These are phyloP conservation scores for Herpotrichia juniperi DNA, from an alignment of 2,329 filamentous ascomycete genomes.

Conservation along the genomic window DNA sequence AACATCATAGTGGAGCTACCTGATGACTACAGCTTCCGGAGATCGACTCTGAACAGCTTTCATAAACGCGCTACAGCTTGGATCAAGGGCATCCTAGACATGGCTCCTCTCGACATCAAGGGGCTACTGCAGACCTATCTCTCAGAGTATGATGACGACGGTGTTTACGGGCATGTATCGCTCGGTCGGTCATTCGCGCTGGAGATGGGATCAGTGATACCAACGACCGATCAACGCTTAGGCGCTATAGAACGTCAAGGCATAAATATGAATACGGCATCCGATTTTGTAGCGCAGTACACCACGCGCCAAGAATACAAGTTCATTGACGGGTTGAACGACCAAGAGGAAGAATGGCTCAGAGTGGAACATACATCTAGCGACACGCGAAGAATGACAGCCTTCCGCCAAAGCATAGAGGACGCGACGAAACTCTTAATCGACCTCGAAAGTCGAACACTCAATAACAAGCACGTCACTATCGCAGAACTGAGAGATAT, in stretches of 20 bases:
- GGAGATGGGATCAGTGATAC: slow-evolving; percentile 88
- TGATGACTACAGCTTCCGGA: slow-evolving; percentile 85
- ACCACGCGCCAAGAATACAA: slow-evolving; percentile 96
- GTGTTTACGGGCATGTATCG: slow-evolving; percentile 87
- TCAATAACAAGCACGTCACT: slow-evolving; percentile 71
- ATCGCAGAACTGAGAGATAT: slow-evolving; percentile 79
- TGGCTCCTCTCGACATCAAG: slow-evolving; percentile 92
- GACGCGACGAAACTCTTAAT: slow-evolving; percentile 66
- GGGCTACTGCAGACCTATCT: slow-evolving; percentile 92
- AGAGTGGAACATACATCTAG: slow-evolving; percentile 51
- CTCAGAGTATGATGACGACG: slow-evolving; percentile 92
- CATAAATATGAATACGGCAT: slow-evolving; percentile 84
- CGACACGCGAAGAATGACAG: slow-evolving; percentile 18
- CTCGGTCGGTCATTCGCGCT: slow-evolving; percentile 92
- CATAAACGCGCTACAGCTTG: slow-evolving; percentile 78
- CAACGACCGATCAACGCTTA: slow-evolving; percentile 83
- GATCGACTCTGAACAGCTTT: slow-evolving; percentile 77
- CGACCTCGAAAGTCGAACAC: slow-evolving; percentile 73
- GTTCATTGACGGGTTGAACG: slow-evolving; percentile 77
- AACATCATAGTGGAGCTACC: slow-evolving; percentile 88
- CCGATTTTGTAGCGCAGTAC: slow-evolving; percentile 96
- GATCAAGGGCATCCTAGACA: slow-evolving; percentile 79
- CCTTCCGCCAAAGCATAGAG: slow-evolving; percentile 52
- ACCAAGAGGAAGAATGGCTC: slow-evolving; percentile 68
- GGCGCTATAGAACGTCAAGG: slow-evolving; percentile 77